These are phyloP conservation scores for Pyrus pyrifolia DNA, from an alignment of 306 rosid species.

Conservation along the genomic window DNA sequence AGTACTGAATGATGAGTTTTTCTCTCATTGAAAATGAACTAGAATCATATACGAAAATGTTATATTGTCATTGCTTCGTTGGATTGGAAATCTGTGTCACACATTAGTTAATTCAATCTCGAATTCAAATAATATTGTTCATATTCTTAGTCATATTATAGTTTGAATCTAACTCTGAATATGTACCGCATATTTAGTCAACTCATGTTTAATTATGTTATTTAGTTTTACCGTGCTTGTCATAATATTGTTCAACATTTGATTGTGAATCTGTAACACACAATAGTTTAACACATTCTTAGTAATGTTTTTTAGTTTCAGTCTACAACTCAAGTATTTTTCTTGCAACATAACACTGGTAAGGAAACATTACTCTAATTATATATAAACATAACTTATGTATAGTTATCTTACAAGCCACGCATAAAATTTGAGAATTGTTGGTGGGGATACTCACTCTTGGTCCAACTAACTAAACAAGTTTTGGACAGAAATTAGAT, in stretches of 20 bases:
- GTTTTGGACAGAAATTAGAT: not conserved
- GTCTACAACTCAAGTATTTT: not conserved
- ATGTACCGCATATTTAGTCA: no score
- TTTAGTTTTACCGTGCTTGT: not conserved
- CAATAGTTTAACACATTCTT: not conserved
- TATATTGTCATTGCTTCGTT: no score
- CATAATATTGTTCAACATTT: not conserved
- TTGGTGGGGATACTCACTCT: not conserved
- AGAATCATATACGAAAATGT: not conserved
- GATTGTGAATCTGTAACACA: not conserved
- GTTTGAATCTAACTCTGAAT: no score
- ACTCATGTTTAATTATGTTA: not conserved
- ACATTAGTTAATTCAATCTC: not conserved
- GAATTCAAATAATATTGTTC: not conserved
- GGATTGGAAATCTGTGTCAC: not conserved
- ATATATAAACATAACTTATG: not conserved
- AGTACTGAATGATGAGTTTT: not conserved
- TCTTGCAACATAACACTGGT: not conserved
- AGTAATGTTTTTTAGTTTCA: no score
- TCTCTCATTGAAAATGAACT: not conserved
- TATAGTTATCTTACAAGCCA: conserved; percentile 39
- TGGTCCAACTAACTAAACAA: conserved; percentile 31
- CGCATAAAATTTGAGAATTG: conserved; percentile 26
- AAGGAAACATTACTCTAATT: not conserved
- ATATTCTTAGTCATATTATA: no score